Base-by-base conservation (phyloP, 192 early-diverging fungal genomes). In the Paraglomus occultum region DNA sequence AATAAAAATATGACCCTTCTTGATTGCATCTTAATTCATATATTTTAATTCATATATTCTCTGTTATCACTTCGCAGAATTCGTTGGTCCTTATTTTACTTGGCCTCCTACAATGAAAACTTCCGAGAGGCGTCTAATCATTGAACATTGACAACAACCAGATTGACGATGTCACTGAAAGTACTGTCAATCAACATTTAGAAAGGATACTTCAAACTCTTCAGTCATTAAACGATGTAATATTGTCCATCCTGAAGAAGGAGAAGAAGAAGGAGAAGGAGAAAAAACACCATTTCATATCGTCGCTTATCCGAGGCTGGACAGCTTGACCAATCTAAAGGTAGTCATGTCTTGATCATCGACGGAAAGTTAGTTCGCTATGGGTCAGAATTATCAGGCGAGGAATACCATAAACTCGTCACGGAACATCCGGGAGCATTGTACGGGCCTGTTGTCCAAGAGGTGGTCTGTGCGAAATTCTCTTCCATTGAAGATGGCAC, bases 61-160 rank as follows among this genome's bases (percentile, higher is more conserved):
- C n/a, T 60, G 31, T 42, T 60, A 60, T 60, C 58, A 43, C 38
- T 61, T 39, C 40, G 6, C 23, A 65, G 46, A 65, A 65, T 65
- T 65, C 44, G 48, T 38, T 15, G 63, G 63, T 1, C 63, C 63
- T 14, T 15, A 65, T 51, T 51, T 65, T 49, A 1, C 0, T 3
- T 65, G 63, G 63, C 63, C 63, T 12, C 31, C 63, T 39, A 15
- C 46, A 51, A 44, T 14, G 6, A 0, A 9, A 2, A 40, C 8
- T 15, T 22, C 5, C 1, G 48, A 31, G 23, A 17, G 63, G 10
- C 17, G 48, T 39, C 1, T 1, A 0, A 51, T 65, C 20, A 15
- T 50, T 65, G 20, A 49, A n/a, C n/a, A n/a, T 51, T 51, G n/a
- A n/a, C n/a, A n/a, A n/a, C n/a, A n/a, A n/a, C n/a, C n/a, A n/a